Conservation (phyloP, 1,284 basidiomycete genomes). For the Cronartium quercuum region DNA sequence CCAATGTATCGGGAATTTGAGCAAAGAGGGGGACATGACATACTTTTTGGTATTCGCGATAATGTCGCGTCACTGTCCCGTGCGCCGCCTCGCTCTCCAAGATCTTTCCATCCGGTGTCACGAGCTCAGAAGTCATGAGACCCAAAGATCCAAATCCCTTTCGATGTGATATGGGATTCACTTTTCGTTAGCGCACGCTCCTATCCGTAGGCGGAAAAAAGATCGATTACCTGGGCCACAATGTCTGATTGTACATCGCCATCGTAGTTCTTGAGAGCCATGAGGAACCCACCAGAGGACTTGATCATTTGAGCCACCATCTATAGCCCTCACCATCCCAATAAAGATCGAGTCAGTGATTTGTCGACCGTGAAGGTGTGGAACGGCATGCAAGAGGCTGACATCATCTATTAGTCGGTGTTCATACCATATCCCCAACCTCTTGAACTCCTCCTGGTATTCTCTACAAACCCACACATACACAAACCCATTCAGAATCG, state of each 20-base stretch:
- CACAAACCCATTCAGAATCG: constrained; percentile 41
- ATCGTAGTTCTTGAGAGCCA: constrained; percentile 97
- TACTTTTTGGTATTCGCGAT: constrained; percentile 87
- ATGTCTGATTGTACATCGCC: constrained; percentile 65
- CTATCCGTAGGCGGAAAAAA: constrained; percentile 68
- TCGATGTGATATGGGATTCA: not conserved
- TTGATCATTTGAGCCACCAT: constrained; percentile 98
- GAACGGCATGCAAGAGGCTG: not conserved
- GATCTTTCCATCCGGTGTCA: constrained; percentile 88
- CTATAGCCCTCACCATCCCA: constrained; percentile 62
- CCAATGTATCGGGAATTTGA: not conserved
- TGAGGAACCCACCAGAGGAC: constrained; percentile 90
- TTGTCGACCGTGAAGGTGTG: too few relatives aligned
- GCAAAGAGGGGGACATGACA: constrained; percentile 60
- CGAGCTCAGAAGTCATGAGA: constrained; percentile 96
- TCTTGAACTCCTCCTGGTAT: constrained; percentile 78
- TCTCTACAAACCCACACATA: constrained; percentile 49
- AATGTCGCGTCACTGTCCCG: constrained; percentile 68
- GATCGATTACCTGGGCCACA: constrained; percentile 38
- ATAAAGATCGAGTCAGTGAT: not conserved
- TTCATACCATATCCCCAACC: constrained; percentile 85
- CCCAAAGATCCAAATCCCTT: constrained; percentile 52
- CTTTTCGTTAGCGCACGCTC: constrained; percentile 53
- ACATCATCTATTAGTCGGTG: constrained; percentile 65
- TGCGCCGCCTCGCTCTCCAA: constrained; percentile 84